phyloP scores from a whole-genome alignment of 75 land plant genomes.

The Larix kaempferi region DNA sequence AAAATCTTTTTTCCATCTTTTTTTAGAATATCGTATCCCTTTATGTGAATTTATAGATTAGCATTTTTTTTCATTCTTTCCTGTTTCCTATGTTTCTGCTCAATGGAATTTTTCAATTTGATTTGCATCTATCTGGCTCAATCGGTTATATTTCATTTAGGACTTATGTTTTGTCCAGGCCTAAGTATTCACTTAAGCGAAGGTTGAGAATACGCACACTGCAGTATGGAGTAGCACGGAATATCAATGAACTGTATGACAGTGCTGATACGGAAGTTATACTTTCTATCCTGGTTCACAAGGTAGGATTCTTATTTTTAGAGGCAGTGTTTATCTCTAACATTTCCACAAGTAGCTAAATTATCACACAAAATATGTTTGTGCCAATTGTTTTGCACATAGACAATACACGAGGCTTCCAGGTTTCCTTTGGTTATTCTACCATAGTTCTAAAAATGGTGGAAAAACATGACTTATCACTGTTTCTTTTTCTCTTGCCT shows the following conservation, averaged over 20 bases:
- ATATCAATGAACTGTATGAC: conserved; percentile 75
- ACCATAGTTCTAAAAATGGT: no score
- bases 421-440: no score
- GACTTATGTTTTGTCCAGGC: conserved; percentile 30
- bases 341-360: no score
- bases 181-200: conserved; percentile 48
- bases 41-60: not conserved
- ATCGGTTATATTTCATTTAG: not conserved
- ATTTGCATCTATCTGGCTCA: not conserved
- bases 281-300: conserved; percentile 85
- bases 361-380: no score
- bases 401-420: no score
- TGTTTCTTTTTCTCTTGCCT: no score
- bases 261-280: conserved; percentile 89
- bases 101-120: conserved; percentile 3
- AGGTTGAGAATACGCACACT: conserved; percentile 81
- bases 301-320: conserved; percentile 40
- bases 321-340: no score
- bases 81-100: not conserved
- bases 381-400: no score
- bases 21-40: not conserved
- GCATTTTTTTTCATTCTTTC: not conserved
- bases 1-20: no score
- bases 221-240: conserved; percentile 59
- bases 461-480: no score